These are phyloP conservation scores for Piper longum DNA, from an alignment of 164 flowering plant genomes.

Conservation along the genomic window DNA sequence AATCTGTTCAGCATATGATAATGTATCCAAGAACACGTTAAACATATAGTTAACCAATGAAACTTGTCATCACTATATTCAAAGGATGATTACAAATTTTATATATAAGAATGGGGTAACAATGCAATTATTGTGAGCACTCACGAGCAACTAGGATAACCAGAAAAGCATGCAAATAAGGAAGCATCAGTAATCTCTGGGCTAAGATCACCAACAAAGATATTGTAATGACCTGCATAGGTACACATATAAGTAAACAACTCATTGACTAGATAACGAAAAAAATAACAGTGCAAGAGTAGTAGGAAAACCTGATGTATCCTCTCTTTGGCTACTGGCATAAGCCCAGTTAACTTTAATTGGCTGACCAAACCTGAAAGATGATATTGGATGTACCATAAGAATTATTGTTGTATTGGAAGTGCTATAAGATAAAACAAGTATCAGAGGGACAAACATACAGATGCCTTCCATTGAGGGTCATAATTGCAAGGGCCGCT, in stretches of 20 bases:
- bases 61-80: too few species aligned
- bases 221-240: conserved; percentile 69
- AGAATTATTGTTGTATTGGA: not conserved
- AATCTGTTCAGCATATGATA: too few species aligned
- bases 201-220: conserved; percentile 96
- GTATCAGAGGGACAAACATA: conserved; percentile 16
- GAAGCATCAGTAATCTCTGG: conserved; percentile 98
- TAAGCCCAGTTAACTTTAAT: conserved; percentile 81
- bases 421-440: not conserved
- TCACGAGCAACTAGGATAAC: conserved; percentile 93
- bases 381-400: not conserved
- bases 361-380: conserved; percentile 70
- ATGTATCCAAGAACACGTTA: too few species aligned
- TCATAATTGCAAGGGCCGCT: conserved; percentile 55
- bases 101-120: not conserved
- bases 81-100: not conserved
- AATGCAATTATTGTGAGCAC: conserved; percentile 7
- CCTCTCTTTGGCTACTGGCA: conserved; percentile 65
- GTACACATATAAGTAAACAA: not conserved
- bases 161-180: conserved; percentile 83
- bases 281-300: not conserved
- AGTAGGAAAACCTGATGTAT: conserved; percentile 34
- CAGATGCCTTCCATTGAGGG: conserved; percentile 61
- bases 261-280: not conserved
- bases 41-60: too few species aligned